A percentile compares a stretch with the other conserved stretches of the same genome.
These are phyloP conservation scores for Bruguiera gymnorhiza DNA, from an alignment of 345 rosid species.

Conservation along the genomic window DNA sequence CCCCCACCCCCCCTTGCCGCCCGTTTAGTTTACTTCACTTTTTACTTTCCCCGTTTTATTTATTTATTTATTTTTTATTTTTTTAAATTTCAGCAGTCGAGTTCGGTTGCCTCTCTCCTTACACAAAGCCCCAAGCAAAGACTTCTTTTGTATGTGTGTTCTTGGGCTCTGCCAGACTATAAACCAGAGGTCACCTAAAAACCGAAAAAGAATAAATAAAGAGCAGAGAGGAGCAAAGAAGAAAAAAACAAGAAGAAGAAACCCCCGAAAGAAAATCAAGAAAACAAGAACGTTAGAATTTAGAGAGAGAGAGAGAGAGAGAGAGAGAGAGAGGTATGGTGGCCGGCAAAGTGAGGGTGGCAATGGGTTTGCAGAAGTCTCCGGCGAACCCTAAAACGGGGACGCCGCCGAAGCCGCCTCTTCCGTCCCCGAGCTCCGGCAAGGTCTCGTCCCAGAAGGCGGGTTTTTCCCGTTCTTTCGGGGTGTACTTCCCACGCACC, in stretches of 20 bases:
- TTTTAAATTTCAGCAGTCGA: too few relatives aligned
- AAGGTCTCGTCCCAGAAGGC: slow-evolving; percentile 36
- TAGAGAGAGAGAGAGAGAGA: neutral
- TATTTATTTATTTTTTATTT: too few relatives aligned
- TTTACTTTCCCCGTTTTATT: neutral
- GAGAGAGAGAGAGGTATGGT: slow-evolving; percentile 46
- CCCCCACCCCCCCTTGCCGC: neutral
- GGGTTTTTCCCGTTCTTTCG: slow-evolving; percentile 65
- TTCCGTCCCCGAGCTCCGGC: slow-evolving; percentile 38
- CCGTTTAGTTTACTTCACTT: slow-evolving; percentile 18
- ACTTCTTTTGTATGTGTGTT: too few relatives aligned
- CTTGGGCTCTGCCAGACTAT: neutral
- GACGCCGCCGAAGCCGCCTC: slow-evolving; percentile 38
- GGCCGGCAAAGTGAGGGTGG: slow-evolving; percentile 74
- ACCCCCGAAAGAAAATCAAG: too few relatives aligned
- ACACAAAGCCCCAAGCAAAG: neutral
- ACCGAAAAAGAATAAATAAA: too few relatives aligned
- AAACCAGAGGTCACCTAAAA: neutral
- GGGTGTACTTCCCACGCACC: slow-evolving; percentile 90
- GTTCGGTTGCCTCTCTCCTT: slow-evolving; percentile 17
- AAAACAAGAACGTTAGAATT: neutral
- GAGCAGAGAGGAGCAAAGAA: too few relatives aligned
- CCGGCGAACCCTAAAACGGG: slow-evolving; percentile 39
- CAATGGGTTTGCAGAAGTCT: slow-evolving; percentile 84
- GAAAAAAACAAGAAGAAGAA: too few relatives aligned